Conservation (phyloP, 192 early-diverging fungal species). For the Mortierella antarctica region DNA sequence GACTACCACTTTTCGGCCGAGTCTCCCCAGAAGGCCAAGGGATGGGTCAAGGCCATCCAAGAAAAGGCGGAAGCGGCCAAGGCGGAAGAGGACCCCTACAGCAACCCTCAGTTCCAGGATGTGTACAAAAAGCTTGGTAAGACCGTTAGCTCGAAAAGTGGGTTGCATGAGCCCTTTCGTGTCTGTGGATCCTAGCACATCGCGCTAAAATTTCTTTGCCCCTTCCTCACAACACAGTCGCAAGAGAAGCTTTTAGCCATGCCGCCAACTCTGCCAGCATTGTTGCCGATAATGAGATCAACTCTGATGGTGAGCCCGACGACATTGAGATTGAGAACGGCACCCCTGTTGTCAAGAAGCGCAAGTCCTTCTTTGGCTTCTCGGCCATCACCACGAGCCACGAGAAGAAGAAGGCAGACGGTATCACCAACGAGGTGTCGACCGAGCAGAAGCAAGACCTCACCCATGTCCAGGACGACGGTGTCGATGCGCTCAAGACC, state of each 20-base stretch:
- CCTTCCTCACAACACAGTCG: slow-evolving; percentile 10
- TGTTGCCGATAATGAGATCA: slow-evolving; percentile 41
- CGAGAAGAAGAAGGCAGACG: slow-evolving; percentile 46
- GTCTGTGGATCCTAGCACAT: neutral
- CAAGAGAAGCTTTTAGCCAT: slow-evolving; percentile 48
- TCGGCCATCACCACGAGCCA: slow-evolving; percentile 44
- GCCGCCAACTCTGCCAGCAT: slow-evolving; percentile 40
- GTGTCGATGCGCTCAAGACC: slow-evolving; percentile 53
- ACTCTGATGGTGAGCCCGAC: slow-evolving; percentile 50
- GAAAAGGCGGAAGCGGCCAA: slow-evolving; percentile 47
- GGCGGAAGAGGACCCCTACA: slow-evolving; percentile 15
- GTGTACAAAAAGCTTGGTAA: slow-evolving; percentile 55
- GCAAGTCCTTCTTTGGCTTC: slow-evolving; percentile 53
- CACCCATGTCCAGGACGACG: slow-evolving; percentile 43
- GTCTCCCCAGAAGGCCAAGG: slow-evolving; percentile 42
- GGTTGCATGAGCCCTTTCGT: neutral
- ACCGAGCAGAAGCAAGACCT: slow-evolving; percentile 45
- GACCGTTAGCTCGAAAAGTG: neutral
- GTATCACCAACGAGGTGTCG: slow-evolving; percentile 40
- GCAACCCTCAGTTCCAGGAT: slow-evolving; percentile 41
- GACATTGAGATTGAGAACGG: slow-evolving; percentile 50
- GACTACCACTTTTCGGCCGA: slow-evolving; percentile 52
- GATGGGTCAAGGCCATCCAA: slow-evolving; percentile 53
- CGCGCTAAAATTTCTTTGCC: neutral
- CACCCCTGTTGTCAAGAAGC: slow-evolving; percentile 47